phyloP scores from a whole-genome alignment of 306 rosid genomes.

The Rosa persica region DNA sequence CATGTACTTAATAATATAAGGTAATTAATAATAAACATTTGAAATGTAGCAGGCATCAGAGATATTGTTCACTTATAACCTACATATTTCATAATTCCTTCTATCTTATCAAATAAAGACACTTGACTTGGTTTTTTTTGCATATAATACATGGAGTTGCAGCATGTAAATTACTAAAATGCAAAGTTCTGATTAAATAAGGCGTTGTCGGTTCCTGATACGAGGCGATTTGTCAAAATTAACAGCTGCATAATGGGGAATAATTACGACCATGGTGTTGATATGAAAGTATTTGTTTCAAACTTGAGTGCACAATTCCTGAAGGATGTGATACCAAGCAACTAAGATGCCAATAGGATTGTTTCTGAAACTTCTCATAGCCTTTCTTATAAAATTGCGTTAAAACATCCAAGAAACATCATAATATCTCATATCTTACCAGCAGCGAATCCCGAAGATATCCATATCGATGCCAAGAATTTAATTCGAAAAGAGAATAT shows the following conservation, averaged over 20 bases:
- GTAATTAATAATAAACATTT: background rate
- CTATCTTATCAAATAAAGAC: background rate
- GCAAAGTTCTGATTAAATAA: background rate
- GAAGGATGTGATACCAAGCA: background rate
- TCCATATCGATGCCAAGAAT: slow-evolving; percentile 76
- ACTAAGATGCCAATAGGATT: background rate
- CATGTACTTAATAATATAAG: background rate
- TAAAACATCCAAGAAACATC: slow-evolving; percentile 17
- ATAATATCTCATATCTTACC: slow-evolving; percentile 50
- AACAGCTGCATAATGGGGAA: background rate
- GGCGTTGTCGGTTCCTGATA: background rate
- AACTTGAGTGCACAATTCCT: slow-evolving; percentile 3
- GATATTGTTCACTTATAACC: background rate
- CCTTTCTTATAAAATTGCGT: background rate
- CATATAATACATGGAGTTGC: background rate
- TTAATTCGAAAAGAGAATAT: slow-evolving; percentile 63
- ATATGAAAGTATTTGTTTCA: background rate
- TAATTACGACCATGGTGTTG: background rate
- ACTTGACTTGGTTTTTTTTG: background rate
- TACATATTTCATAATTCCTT: background rate
- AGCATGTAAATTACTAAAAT: background rate
- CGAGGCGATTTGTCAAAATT: background rate
- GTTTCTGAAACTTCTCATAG: background rate
- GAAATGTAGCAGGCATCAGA: background rate
- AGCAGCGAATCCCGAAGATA: slow-evolving; percentile 62